phyloP scores from a whole-genome alignment of 768 basidiomycete species.

The Hortiboletus flavorubellus region DNA sequence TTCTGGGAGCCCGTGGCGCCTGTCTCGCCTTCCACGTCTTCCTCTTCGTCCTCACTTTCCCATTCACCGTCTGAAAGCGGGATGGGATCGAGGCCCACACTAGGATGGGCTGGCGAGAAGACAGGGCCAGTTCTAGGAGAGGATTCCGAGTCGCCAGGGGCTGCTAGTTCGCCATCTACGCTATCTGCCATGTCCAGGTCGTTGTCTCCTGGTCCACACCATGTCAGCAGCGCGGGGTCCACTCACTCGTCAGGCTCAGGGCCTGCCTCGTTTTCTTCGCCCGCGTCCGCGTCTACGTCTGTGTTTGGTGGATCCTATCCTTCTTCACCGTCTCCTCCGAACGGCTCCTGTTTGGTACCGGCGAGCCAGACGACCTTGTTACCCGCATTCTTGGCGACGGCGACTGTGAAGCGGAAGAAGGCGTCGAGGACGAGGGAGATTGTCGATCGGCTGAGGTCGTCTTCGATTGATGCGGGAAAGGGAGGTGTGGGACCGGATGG shows the following conservation, averaged over 20 bases:
- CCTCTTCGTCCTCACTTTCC: constrained; percentile 17
- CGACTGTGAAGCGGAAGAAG: constrained; percentile 23
- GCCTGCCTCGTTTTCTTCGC: constrained; percentile 5
- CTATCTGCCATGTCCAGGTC: constrained; percentile 14
- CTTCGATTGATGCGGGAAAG: constrained; percentile 23
- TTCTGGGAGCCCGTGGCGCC: constrained; percentile 25
- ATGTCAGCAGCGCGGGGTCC: constrained; percentile 1
- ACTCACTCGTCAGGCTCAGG: constrained; percentile 11
- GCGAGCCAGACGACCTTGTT: constrained; percentile 16
- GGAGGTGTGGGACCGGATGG: constrained; percentile 3
- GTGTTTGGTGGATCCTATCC: constrained; percentile 7
- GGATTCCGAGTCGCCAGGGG: background rate
- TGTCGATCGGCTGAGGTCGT: constrained; percentile 26
- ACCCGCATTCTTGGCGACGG: constrained; percentile 23
- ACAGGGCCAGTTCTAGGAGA: background rate
- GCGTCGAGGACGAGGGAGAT: constrained; percentile 30
- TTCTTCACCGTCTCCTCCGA: constrained; percentile 6
- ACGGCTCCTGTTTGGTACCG: background rate
- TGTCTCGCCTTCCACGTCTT: constrained; percentile 19
- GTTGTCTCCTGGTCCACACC: constrained; percentile 12
- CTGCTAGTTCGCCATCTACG: background rate
- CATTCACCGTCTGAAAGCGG: constrained; percentile 14
- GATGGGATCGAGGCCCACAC: background rate
- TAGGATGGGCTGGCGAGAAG: constrained; percentile 8
- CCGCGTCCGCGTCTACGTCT: constrained; percentile 8